Evolutionary conservation across 805 yeast species (phyloP), one percentile per base, ranked within the genome.

Genomic region (Candida ipomoeae): DNA sequence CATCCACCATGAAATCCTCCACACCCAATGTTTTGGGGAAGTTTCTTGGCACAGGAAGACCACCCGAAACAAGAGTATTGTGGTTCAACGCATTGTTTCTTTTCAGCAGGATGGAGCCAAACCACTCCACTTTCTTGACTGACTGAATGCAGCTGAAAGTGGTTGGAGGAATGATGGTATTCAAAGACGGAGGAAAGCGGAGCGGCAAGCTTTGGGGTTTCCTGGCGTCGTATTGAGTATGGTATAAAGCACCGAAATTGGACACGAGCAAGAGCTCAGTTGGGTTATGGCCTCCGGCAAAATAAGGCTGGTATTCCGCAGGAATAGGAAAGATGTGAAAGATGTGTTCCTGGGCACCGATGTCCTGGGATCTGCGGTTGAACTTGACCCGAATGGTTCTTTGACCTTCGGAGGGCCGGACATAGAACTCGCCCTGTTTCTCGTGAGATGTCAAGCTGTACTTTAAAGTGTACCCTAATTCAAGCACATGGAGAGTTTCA

Each of bases 361-460:
- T 44, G 11, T 57, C 61, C n/a, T 49, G 54, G 34, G 15, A 58
- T 36, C 41, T 54, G 44, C 48, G 52, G 45, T 61, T 54, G 49
- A 70, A 66, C 11, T 60, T 39, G 5, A 71, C 56, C 0, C 64
- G 59, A 13, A 71, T 51, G 11, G 62, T 60, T 32, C 68, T 55
- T 46, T 63, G 72, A 13, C 54, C 78, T 59, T 54, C 75, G 68
- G 34, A 86, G 77, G 56, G 92, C 23, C 70, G 73, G 0, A 85
- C 73, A 65, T 89, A 94, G 62, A 82, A 89, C 46, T 78, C 78
- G 15, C 87, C 86, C 87, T 90, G 94, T 46, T 83, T 82, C 7
- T 84, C 86, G 66, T 89, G 88, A 0, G 96, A 85, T 0, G 97
- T 87, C 50, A 92, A 68, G 2, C 90, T 78, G 57, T 89, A 87